phyloP scores from a whole-genome alignment of 345 rosid species.

The Salix udensis region DNA sequence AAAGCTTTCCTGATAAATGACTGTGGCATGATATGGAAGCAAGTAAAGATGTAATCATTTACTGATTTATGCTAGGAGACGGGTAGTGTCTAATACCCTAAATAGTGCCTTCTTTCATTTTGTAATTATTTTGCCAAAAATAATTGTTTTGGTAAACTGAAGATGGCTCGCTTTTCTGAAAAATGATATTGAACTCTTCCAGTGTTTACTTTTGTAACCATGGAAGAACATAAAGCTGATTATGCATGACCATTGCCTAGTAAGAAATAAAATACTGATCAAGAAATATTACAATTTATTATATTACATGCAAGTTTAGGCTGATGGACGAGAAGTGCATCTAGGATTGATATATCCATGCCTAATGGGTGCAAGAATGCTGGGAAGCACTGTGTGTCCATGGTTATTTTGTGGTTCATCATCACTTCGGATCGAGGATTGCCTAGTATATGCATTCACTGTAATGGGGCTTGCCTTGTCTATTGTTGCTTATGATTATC shows the following conservation, averaged over 20 bases:
- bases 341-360: conserved; percentile 82
- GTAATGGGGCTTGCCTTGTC: conserved; percentile 62
- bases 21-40: neutral
- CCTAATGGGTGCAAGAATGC: conserved; percentile 87
- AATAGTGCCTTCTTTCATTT: neutral
- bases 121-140: neutral
- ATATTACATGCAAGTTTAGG: conserved; percentile 38
- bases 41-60: neutral
- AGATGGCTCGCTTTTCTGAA: neutral
- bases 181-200: neutral
- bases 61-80: neutral
- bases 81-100: neutral
- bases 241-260: neutral
- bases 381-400: conserved; percentile 82
- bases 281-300: neutral
- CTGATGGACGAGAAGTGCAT: conserved; percentile 90
- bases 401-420: conserved; percentile 69
- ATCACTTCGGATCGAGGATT: conserved; percentile 72
- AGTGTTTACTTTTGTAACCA: neutral
- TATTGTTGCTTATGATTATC: conserved; percentile 84
- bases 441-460: conserved; percentile 55
- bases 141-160: neutral
- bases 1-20: neutral
- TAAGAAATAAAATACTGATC: conserved; percentile 4
- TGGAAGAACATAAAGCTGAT: neutral